Evolutionary conservation across 768 basidiomycete species (phyloP).

Genomic region (Pisolithus marmoratus): DNA sequence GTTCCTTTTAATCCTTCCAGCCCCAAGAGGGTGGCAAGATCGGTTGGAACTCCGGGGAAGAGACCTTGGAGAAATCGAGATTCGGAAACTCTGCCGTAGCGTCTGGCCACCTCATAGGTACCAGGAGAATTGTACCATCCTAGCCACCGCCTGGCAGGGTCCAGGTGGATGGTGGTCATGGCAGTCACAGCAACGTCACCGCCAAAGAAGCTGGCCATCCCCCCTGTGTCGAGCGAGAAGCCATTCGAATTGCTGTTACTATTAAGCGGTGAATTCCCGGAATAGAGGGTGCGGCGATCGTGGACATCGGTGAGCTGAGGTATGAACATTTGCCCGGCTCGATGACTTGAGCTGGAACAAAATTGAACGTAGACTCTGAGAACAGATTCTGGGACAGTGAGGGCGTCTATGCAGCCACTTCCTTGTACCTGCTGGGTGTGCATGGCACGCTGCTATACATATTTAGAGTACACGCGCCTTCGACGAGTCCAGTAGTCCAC

Average conservation of each 20-base stretch:
- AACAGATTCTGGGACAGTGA: too few relatives aligned
- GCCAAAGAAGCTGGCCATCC: neutral
- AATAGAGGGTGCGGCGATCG: neutral
- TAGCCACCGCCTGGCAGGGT: neutral
- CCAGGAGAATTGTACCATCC: neutral
- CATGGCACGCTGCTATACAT: too few relatives aligned
- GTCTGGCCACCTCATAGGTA: neutral
- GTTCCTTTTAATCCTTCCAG: constrained; percentile 29
- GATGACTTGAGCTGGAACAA: too few relatives aligned
- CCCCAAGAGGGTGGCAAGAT: constrained; percentile 10
- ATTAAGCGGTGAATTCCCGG: neutral
- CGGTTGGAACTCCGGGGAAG: neutral
- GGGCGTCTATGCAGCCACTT: too few relatives aligned
- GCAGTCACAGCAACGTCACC: neutral
- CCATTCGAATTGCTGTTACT: too few relatives aligned
- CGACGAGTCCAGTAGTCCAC: too few relatives aligned
- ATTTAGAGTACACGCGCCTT: too few relatives aligned
- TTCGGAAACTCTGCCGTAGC: neutral
- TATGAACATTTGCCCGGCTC: neutral
- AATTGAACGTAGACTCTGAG: too few relatives aligned
- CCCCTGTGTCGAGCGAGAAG: neutral
- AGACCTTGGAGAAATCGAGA: neutral
- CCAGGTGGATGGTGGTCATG: neutral
- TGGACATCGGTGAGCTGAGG: neutral
- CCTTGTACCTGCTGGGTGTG: too few relatives aligned